These are phyloP conservation scores for Monilinia vaccinii-corymbosi DNA, from an alignment of 2,329 filamentous ascomycete species.

Conservation along the genomic window DNA sequence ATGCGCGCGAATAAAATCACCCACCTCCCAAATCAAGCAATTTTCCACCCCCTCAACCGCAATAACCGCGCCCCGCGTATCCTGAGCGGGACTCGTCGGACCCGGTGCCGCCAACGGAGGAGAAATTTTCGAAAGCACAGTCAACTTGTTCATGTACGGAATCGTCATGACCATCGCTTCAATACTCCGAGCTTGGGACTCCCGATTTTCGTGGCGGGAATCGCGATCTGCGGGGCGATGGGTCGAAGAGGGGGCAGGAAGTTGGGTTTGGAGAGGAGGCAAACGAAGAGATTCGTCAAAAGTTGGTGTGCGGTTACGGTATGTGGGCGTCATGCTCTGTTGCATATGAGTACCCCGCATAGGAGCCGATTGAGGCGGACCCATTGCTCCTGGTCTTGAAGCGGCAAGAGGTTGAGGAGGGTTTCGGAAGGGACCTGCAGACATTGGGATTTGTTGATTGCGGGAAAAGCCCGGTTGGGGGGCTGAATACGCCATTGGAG, in stretches of 20 bases:
- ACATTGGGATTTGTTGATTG: constrained; percentile 23
- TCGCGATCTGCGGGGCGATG: constrained; percentile 28
- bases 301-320: constrained; percentile 18
- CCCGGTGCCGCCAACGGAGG: constrained; percentile 47
- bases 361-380: constrained; percentile 24
- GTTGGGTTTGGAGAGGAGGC: constrained; percentile 29
- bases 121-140: constrained; percentile 65
- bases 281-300: constrained; percentile 30
- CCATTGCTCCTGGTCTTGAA: constrained; percentile 24
- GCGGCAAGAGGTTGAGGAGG: constrained; percentile 28
- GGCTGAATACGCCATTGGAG: constrained; percentile 29
- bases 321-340: constrained; percentile 16
- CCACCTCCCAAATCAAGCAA: constrained; percentile 44
- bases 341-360: constrained; percentile 14
- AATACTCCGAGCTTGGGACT: constrained; percentile 38
- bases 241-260: constrained; percentile 28
- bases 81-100: constrained; percentile 29
- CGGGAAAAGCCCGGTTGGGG: constrained; percentile 20
- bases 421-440: constrained; percentile 29
- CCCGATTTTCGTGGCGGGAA: constrained; percentile 26
- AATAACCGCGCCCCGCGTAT: constrained; percentile 67
- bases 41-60: constrained; percentile 68
- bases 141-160: constrained; percentile 65
- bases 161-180: constrained; percentile 70
- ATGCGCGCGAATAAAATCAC: constrained; percentile 45